Evolutionary conservation across 768 basidiomycete genomes (phyloP), one percentile per base, ranked within the genome.

Genomic region (Wakefieldia striispora): DNA sequence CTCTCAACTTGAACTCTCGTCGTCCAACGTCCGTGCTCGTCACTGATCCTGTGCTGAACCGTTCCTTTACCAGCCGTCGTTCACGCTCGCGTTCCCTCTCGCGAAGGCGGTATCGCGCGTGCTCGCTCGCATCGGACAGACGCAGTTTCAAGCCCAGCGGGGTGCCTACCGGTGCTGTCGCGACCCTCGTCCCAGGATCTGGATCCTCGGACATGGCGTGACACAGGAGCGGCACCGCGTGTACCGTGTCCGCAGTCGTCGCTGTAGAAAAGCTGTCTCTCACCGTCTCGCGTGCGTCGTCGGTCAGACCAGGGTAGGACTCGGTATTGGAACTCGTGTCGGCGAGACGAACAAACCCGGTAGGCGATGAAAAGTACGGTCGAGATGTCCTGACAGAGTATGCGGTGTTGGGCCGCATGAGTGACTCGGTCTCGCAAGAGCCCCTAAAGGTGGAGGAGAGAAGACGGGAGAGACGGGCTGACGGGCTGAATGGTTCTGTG

Each of bases 41-140:
- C 16, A 23, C 29, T 14, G 31, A 40, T 24, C 40, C 46, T 27
- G 43, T 34, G 19, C 50, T 48, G 5, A 35, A n/a, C 33, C 39
- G 51, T 2, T 47, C 35, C 20, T 29, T 31, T 11, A 36, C 14
- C 1, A 24, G 16, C 20, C 39, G 46, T 19, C 52, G 51, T 16
- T 51, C 24, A 6, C 40, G 61, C 9, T 60, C 42, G 8, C 61
- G 57, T 16, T 62, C 57, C 23, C n/a, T 54, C 53, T 62, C 61
- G 21, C 62, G 62, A 17, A 39, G 17, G 3, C 61, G 53, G 37
- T 58, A 64, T 1, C 24, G 49, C 6, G 52, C 59, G 24, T 58
- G 59, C 38, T 64, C 59, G 44, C 59, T 61, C 21, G 62, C 62
- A 27, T 63, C 59, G 39, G 61, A 62, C 29, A 61, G 34, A 29